Conservation (phyloP, 2,329 filamentous ascomycete species). For the Colletotrichum tofieldiae region DNA sequence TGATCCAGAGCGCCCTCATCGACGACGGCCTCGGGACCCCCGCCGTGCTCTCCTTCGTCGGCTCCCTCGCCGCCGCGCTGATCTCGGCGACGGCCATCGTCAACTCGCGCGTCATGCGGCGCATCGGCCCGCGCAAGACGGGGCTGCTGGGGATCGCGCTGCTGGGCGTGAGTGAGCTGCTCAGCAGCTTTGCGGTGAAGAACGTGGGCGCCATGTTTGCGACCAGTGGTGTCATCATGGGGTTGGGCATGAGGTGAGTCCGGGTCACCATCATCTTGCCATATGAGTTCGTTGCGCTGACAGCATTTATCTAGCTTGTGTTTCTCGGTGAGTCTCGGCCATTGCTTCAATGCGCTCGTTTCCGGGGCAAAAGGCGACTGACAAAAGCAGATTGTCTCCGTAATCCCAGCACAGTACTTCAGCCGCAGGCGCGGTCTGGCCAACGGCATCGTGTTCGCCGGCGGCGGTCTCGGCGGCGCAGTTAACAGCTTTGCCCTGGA, state of each 20-base stretch:
- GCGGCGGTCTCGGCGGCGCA: constrained; percentile 70
- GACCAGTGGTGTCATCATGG: constrained; percentile 52
- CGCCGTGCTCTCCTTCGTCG: constrained; percentile 72
- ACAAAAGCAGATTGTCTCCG: constrained; percentile 57
- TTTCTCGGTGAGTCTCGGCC: constrained; percentile 20
- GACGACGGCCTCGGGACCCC: constrained; percentile 62
- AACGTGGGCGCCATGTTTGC: constrained; percentile 55
- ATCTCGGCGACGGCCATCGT: constrained; percentile 67
- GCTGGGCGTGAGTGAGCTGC: constrained; percentile 65
- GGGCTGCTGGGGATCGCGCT: constrained; percentile 65
- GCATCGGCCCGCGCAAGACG: constrained; percentile 63
- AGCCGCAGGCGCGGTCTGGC: constrained; percentile 67
- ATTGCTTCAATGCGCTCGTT: not conserved
- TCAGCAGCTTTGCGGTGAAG: constrained; percentile 55
- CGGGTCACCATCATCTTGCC: too few species aligned
- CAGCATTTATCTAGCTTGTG: constrained; percentile 1
- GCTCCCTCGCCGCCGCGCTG: constrained; percentile 65
- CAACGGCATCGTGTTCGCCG: constrained; percentile 69
- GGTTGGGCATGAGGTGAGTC: constrained; percentile 49
- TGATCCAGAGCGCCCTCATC: constrained; percentile 72
- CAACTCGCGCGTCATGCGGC: constrained; percentile 66
- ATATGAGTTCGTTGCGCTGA: constrained; percentile 2
- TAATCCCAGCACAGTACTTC: constrained; percentile 70
- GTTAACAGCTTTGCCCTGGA: constrained; percentile 67
- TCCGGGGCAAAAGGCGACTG: not conserved